Conservation (phyloP, 202 grass and related monocot species). For the Cymbopogon flexuosus region DNA sequence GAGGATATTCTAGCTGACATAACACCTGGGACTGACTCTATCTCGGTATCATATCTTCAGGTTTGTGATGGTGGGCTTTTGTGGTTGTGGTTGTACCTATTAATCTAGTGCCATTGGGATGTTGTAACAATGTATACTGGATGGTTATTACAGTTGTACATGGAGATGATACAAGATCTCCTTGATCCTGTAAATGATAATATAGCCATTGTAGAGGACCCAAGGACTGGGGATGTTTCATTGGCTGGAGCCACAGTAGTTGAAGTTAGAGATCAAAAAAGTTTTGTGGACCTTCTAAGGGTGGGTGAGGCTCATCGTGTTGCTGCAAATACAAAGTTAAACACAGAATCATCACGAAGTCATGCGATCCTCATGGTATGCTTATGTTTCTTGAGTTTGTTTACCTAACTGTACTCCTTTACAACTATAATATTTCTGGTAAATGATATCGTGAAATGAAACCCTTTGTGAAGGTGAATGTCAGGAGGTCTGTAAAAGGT, state of each 20-base stretch:
- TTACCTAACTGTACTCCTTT: background rate
- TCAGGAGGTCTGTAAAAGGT: conserved; percentile 89
- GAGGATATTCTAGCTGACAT: conserved; percentile 96
- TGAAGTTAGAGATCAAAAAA: conserved; percentile 92
- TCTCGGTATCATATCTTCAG: conserved; percentile 98
- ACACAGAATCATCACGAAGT: conserved; percentile 97
- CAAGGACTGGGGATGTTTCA: conserved; percentile 94
- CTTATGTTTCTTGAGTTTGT: conserved; percentile 26
- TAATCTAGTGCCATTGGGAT: conserved; percentile 12
- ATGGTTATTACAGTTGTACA: conserved; percentile 65
- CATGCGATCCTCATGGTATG: conserved; percentile 96
- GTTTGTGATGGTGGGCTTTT: conserved; percentile 38
- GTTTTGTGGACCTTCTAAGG: conserved; percentile 91
- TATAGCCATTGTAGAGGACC: conserved; percentile 97
- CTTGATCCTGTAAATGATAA: conserved; percentile 99
- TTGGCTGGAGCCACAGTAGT: conserved; percentile 81
- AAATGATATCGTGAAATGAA: conserved; percentile 24
- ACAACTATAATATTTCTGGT: background rate
- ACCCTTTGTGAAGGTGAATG: conserved; percentile 66
- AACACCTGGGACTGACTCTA: conserved; percentile 58
- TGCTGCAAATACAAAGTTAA: conserved; percentile 96
- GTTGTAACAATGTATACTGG: background rate
- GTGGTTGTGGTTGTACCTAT: conserved; percentile 16
- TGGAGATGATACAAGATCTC: conserved; percentile 99
- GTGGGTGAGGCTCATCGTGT: conserved; percentile 86